These are phyloP conservation scores for Peronospora farinosa DNA, from an alignment of 352 stramenopile genomes.

Conservation along the genomic window DNA sequence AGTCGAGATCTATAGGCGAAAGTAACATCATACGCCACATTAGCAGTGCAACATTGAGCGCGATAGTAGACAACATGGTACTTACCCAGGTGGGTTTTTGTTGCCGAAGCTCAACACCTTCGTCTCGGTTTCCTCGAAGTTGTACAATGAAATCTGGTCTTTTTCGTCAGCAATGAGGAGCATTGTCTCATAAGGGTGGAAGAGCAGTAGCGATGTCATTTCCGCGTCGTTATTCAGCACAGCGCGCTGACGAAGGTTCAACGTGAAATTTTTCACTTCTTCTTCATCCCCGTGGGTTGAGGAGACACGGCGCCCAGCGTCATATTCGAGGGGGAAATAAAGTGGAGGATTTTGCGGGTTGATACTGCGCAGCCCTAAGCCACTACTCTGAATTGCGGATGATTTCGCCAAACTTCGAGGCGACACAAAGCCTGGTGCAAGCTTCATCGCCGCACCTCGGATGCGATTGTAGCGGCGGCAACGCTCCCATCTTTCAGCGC, in stretches of 20 bases:
- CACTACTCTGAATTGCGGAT: constrained; percentile 4
- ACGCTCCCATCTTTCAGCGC: constrained; percentile 61
- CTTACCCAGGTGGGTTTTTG: constrained; percentile 72
- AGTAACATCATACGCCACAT: constrained; percentile 7
- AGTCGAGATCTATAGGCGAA: constrained; percentile 63
- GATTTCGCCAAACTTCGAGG: constrained; percentile 17
- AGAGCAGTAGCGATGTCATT: constrained; percentile 93
- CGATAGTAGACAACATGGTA: constrained; percentile 8
- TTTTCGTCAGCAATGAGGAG: constrained; percentile 93
- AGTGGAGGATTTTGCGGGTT: constrained; percentile 15
- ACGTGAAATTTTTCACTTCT: constrained; percentile 65
- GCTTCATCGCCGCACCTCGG: constrained; percentile 41
- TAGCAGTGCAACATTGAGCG: constrained; percentile 3
- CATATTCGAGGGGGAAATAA: constrained; percentile 34
- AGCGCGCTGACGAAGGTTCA: constrained; percentile 87
- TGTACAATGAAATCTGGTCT: constrained; percentile 93
- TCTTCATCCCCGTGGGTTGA: constrained; percentile 38
- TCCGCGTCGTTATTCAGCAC: constrained; percentile 91
- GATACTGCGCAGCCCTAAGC: constrained; percentile 8
- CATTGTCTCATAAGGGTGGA: constrained; percentile 93
- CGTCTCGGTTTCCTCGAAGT: constrained; percentile 88
- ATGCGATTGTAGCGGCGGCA: constrained; percentile 59
- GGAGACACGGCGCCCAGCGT: constrained; percentile 16
- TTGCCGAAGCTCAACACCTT: constrained; percentile 81
- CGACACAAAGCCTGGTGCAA: constrained; percentile 58